Evolutionary conservation across 768 basidiomycete genomes (phyloP), one percentile per base, ranked within the genome.

Genomic region (Tricholoma terreum): DNA sequence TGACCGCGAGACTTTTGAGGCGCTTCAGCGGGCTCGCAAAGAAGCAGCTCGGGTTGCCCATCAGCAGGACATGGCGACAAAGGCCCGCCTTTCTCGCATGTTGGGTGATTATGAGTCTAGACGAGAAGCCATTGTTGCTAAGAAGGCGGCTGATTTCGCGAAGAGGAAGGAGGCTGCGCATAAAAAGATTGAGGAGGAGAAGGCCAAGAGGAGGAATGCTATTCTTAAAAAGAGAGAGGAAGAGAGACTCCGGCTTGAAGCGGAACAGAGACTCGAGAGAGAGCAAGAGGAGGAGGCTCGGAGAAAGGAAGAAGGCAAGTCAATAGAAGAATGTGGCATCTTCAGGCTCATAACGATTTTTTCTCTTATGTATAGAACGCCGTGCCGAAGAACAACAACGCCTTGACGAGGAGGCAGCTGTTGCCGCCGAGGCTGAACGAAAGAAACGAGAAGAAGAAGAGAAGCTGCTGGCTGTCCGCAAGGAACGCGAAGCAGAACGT

Each of bases 101-200:
- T 66, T 86, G 71, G 76, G 71, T 9, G 95, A 94, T 62, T 97
- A 85, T 63, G 61, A 75, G 43, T 63, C 65, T 10, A 77, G 85
- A 57, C 80, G 80, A 57, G 76, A 80, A 48, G 74, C 66, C 9
- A 73, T 94, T 45, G 70, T 85, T 42, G 71, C 77, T 38, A 84
- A 80, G 73, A 83, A 84, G 49, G 76, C 75, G 9, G 83, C 83
- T 33, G 90, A 92, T 68, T 90, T 85, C 65, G 75, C 81, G 50
- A 78, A 78, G 71, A 83, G 76, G 65, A 71, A 79, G 61, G 83
- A 79, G 45, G 73, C 71, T 22, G 89, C 93, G 2, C 64, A 73
- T 62, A 77, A 73, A 70, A 93, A 87, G 80, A 84, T 94, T 54
- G 86, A 84, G 58, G 86, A 90, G 67, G 94, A 95, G 77, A 95